These are phyloP conservation scores for Amanita polypyramis DNA, from an alignment of 768 basidiomycete species.

Conservation along the genomic window DNA sequence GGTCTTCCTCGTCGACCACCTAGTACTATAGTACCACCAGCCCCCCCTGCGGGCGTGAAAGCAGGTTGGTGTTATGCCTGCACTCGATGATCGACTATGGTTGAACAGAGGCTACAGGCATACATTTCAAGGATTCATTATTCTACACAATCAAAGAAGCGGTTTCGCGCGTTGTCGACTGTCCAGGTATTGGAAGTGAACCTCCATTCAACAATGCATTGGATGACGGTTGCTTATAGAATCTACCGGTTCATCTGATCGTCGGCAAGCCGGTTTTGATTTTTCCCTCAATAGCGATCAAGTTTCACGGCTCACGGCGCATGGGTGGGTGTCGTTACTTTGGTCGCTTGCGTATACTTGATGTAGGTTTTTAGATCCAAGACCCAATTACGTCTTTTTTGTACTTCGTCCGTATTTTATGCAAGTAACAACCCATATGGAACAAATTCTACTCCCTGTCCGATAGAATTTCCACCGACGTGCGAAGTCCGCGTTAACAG, in stretches of 20 bases:
- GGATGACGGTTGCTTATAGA: slow-evolving; percentile 32
- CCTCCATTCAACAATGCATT: slow-evolving; percentile 3
- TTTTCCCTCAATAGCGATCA: slow-evolving; percentile 67
- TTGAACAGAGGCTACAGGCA: slow-evolving; percentile 27
- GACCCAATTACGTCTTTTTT: slow-evolving; percentile 79
- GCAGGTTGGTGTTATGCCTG: slow-evolving; percentile 5
- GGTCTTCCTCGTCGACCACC: slow-evolving; percentile 41
- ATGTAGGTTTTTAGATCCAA: slow-evolving; percentile 33
- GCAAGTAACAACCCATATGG: slow-evolving; percentile 44
- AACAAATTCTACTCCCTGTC: slow-evolving; percentile 43
- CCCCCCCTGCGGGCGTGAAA: slow-evolving; percentile 25
- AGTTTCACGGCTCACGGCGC: slow-evolving; percentile 41
- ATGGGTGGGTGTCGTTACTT: slow-evolving; percentile 31
- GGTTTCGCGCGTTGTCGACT: slow-evolving; percentile 59
- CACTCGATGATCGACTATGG: neutral
- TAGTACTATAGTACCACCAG: slow-evolving; percentile 23
- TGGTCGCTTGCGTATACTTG: slow-evolving; percentile 8
- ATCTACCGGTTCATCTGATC: slow-evolving; percentile 69
- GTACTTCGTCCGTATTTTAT: slow-evolving; percentile 77
- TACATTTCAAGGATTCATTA: slow-evolving; percentile 74
- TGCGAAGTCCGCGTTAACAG: slow-evolving; percentile 87
- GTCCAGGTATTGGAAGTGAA: slow-evolving; percentile 52
- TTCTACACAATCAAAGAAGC: slow-evolving; percentile 62
- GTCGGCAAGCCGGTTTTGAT: slow-evolving; percentile 47
- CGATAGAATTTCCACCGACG: slow-evolving; percentile 84